Conservation (phyloP, 169 alveolate genomes). For the Babesia gibsoni region DNA sequence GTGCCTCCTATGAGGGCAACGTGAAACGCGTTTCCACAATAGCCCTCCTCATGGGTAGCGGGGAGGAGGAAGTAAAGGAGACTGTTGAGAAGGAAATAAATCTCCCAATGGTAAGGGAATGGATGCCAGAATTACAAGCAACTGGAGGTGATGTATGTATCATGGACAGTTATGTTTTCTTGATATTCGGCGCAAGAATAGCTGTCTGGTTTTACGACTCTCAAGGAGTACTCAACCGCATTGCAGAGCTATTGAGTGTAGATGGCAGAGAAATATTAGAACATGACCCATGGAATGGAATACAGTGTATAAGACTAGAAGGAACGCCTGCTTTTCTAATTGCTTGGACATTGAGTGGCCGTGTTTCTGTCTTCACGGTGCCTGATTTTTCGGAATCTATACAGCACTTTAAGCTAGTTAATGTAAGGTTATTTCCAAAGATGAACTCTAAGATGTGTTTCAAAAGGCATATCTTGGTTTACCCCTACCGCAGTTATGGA, state of each 20-base stretch:
- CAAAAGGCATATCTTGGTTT: background rate
- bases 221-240: slow-evolving; percentile 40
- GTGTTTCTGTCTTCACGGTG: slow-evolving; percentile 24
- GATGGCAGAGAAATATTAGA: slow-evolving; percentile 4
- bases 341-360: slow-evolving; percentile 44
- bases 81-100: background rate
- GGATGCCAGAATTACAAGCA: slow-evolving; percentile 37
- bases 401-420: background rate
- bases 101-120: slow-evolving; percentile 34
- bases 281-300: slow-evolving; percentile 37
- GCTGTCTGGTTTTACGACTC: slow-evolving; percentile 51
- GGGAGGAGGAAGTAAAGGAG: background rate
- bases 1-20: background rate
- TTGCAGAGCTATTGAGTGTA: slow-evolving; percentile 47
- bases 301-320: slow-evolving; percentile 16
- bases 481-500: no score
- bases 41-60: background rate
- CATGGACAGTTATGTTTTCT: slow-evolving; percentile 31
- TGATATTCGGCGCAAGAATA: slow-evolving; percentile 40
- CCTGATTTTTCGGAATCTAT: slow-evolving; percentile 13
- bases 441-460: background rate
- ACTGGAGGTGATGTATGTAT: slow-evolving; percentile 13
- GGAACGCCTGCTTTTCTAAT: background rate
- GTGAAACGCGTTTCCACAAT: background rate
- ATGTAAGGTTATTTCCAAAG: background rate